Evolutionary conservation across 2,329 filamentous ascomycete species (phyloP), one percentile per base, ranked within the genome.

Genomic region (Ploettnerulaceae sp.): DNA sequence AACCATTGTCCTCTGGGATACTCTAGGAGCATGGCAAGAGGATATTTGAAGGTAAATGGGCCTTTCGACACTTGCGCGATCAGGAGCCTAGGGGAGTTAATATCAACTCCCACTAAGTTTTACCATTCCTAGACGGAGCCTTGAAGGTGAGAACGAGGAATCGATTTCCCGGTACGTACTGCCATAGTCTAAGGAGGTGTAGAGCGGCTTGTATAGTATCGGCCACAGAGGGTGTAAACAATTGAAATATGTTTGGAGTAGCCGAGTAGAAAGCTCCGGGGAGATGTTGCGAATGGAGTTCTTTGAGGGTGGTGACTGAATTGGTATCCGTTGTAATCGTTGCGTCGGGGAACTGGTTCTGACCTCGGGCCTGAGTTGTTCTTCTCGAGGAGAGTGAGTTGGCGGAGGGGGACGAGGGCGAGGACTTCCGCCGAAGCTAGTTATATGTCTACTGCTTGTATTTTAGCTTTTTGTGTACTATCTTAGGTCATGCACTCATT

Each of bases 201-300:
- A 62, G 15, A 61, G 45, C 11, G 60, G 60, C 32, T 62, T 63
- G 49, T 63, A 63, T 11, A 62, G 49, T 4, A 63, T 42, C 7
- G 60, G 61, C 61, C 60, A 63, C 26, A 61, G 35, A 5, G 60
- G 61, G 52, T 62, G 61, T 14, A 63, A 57, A 20, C 51, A 62
- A 34, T 58, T 55, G 42, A 62, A 63, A 37, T 59, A 62, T 4
- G 52, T 58, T 22, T 61, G 57, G 24, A 63, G 56, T 3, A 63
- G 44, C 26, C 55, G 47, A n/a, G 55, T 58, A 5, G 57, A 56
- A 7, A 54, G 32, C 7, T 57, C 59, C 14, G 50, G 21, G 25
- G 57, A 49, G 15, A 61, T 36, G 11, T 44, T 31, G 22, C 38
- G 42, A 4, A 50, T 7, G 34, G 24, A 34, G 11, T 34, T 43